phyloP scores from a whole-genome alignment of 345 rosid genomes.

The Arabidopsis suecica region DNA sequence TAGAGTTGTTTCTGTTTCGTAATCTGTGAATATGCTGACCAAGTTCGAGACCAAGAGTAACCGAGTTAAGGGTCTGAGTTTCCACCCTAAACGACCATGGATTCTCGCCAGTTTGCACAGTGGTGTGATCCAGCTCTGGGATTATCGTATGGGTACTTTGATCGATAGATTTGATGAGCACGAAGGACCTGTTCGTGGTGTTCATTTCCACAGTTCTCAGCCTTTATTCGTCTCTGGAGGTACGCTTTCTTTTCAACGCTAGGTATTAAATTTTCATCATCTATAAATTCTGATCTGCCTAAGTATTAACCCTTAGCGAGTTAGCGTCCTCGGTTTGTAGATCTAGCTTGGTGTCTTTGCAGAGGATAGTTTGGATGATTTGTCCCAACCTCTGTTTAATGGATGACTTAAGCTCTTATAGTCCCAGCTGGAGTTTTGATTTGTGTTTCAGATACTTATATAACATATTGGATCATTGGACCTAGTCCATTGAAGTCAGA shows the following conservation, averaged over 20 bases:
- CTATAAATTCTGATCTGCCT: background rate
- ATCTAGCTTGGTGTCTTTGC: slow-evolving; percentile 8
- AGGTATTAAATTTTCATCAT: background rate
- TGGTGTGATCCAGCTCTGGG: slow-evolving; percentile 99
- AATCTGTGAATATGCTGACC: slow-evolving; percentile 73
- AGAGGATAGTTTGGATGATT: background rate
- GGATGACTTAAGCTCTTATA: slow-evolving; percentile 13
- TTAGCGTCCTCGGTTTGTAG: background rate
- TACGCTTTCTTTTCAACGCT: slow-evolving; percentile 40
- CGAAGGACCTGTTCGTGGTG: slow-evolving; percentile 99
- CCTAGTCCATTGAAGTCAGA: background rate
- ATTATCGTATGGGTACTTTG: slow-evolving; percentile 95
- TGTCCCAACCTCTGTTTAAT: background rate
- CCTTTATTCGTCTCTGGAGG: slow-evolving; percentile 98
- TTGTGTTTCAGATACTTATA: slow-evolving; percentile 6
- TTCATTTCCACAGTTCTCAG: slow-evolving; percentile 92
- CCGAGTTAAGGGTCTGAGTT: slow-evolving; percentile 95
- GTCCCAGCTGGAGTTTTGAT: slow-evolving; percentile 14
- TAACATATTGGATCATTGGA: background rate
- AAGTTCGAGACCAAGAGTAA: slow-evolving; percentile 99
- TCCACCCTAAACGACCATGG: slow-evolving; percentile 97
- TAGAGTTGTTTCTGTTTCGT: slow-evolving; percentile 32
- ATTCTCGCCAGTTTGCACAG: slow-evolving; percentile 98
- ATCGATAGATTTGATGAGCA: slow-evolving; percentile 96
- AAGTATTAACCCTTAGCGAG: background rate